Percentiles rank a stretch among this genome's conserved stretches.
Evolutionary conservation across 2,329 filamentous ascomycete genomes (phyloP).

Genomic region (Epichloe aotearoae): DNA sequence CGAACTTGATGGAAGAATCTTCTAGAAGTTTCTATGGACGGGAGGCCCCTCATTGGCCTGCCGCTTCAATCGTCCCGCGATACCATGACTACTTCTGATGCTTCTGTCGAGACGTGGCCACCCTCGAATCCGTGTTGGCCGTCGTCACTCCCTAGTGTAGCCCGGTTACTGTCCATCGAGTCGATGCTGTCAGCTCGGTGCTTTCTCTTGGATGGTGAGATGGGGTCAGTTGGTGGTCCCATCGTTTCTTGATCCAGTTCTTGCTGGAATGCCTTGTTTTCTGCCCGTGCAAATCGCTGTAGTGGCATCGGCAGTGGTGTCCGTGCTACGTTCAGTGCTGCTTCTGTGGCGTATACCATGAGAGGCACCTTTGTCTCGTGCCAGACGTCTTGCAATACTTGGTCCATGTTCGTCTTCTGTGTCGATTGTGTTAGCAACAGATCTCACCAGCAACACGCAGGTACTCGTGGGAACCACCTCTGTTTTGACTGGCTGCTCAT

Average conservation of each 20-base stretch:
- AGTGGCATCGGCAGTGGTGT: constrained; percentile 24
- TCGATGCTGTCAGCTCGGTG: constrained; percentile 32
- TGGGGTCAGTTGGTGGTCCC: constrained; percentile 20
- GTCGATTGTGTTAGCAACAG: not conserved
- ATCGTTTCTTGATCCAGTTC: constrained; percentile 30
- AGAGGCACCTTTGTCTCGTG: constrained; percentile 33
- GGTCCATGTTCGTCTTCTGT: constrained; percentile 37
- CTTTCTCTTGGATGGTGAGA: constrained; percentile 33
- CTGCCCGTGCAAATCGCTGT: constrained; percentile 34
- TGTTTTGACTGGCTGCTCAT: constrained; percentile 29
- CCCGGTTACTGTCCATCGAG: constrained; percentile 33
- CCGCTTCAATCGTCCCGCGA: constrained; percentile 6
- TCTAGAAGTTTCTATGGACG: constrained; percentile 18
- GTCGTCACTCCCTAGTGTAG: constrained; percentile 30
- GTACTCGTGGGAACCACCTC: constrained; percentile 27
- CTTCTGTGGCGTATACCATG: constrained; percentile 41
- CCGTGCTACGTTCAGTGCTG: constrained; percentile 24
- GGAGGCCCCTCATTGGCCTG: not conserved
- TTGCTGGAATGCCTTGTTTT: constrained; percentile 38
- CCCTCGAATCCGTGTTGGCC: constrained; percentile 15
- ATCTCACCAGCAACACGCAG: not conserved
- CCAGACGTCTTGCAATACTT: constrained; percentile 32
- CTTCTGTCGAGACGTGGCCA: constrained; percentile 8
- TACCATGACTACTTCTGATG: not conserved
- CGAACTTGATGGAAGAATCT: constrained; percentile 17